phyloP scores from a whole-genome alignment of 1,284 basidiomycete species.

The Phaffia rhodozyma region DNA sequence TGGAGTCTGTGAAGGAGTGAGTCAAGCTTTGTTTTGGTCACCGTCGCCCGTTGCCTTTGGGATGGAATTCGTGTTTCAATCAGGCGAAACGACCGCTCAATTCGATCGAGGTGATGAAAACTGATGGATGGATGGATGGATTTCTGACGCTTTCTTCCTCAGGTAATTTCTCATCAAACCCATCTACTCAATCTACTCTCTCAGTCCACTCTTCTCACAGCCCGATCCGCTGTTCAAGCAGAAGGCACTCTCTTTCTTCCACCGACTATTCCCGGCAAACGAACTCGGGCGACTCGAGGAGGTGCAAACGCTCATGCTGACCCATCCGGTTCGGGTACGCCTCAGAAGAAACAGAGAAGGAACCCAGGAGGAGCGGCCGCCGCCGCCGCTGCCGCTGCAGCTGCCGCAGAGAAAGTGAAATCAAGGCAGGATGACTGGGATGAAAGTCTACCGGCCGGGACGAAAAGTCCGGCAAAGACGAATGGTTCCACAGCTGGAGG shows the following conservation, averaged over 20 bases:
- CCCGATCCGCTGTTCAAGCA: conserved; percentile 26
- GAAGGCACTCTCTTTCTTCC: conserved; percentile 20
- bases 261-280: conserved; percentile 12
- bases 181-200: conserved; percentile 45
- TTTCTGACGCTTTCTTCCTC: neutral
- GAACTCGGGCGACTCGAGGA: conserved; percentile 7
- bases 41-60: neutral
- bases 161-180: conserved; percentile 55
- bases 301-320: neutral
- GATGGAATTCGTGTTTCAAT: neutral
- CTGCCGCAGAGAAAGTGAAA: conserved; percentile 19
- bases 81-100: too few relatives aligned
- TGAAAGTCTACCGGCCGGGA: conserved; percentile 39
- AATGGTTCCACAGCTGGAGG: neutral
- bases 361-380: conserved; percentile 31
- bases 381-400: conserved; percentile 36
- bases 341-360: neutral
- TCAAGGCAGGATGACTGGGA: conserved; percentile 39
- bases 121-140: conserved; percentile 13
- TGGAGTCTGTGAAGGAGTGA: conserved; percentile 73
- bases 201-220: conserved; percentile 41
- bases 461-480: conserved; percentile 9
- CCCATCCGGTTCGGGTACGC: conserved; percentile 6
- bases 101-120: neutral
- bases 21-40: conserved; percentile 21